Evolutionary conservation across 306 rosid genomes (phyloP), one percentile per base, ranked within the genome.

Genomic region (Castanea sativa): DNA sequence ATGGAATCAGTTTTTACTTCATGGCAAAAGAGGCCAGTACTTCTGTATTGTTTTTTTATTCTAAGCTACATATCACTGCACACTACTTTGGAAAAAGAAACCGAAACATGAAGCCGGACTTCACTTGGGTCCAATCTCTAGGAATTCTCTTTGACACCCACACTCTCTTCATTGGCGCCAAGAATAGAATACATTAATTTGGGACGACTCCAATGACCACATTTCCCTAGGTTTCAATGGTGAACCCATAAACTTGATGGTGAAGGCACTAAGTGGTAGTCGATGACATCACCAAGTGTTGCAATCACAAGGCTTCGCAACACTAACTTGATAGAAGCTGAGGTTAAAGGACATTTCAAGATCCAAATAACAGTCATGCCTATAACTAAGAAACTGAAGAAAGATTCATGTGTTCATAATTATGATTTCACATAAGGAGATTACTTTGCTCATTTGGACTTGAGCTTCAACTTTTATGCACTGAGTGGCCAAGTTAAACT

Each of bases 1-100:
- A 91, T 71, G 96, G 93, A 6, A 65, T 84, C 64, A 87, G 90
- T 9, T 91, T 91, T 73, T 89, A 86, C 43, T 83, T 83, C 74
- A 75, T 9, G 86, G 86, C 45, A 71, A 83, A 59, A 64, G 63
- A 76, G 83, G 79, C 63, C 73, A 55, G 3, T 80, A 83, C 19
- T 83, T 83, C 77, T 79, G 80, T 77, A 21, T 79, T 3, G 74
- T 79, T 32, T 78, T 78, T 5, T 83, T 41, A 83, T 21, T 38
- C 80, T 20, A 83, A 79, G 52, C 69, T 83, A 64, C 86, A 83
- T 77, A 83, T 83, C 83, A 83, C 79, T 68, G 78, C 77, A 55
- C 86, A 56, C 30, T 83, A 76, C 78, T 55, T 76, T 61, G 84
- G 84, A 2, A 84, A 49, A 73, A 81, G 76, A 59, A 43, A 80